These are phyloP conservation scores for Fusarium sacchari DNA, from an alignment of 2,329 filamentous ascomycete genomes.

Conservation along the genomic window DNA sequence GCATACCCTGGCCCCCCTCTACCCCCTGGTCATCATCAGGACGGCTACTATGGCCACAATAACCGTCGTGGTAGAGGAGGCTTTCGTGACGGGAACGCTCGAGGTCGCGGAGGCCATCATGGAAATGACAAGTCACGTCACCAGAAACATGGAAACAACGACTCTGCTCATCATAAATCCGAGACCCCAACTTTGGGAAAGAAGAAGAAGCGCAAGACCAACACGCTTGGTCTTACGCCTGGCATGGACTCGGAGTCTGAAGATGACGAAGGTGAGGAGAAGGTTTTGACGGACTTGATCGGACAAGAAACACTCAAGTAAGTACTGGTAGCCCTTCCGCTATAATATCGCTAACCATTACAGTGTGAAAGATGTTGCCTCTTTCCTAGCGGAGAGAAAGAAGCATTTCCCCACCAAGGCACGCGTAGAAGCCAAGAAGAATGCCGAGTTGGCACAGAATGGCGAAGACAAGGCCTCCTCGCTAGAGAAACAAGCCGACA, in stretches of 20 bases:
- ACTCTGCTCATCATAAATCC: constrained; percentile 45
- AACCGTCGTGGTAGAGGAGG: constrained; percentile 50
- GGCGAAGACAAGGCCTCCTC: constrained; percentile 71
- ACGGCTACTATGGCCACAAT: constrained; percentile 50
- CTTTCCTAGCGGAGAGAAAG: constrained; percentile 84
- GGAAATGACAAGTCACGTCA: constrained; percentile 57
- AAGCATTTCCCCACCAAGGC: constrained; percentile 83
- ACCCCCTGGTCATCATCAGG: constrained; percentile 48
- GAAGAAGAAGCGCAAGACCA: constrained; percentile 78
- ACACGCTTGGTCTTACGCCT: constrained; percentile 77
- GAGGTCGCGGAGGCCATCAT: constrained; percentile 54
- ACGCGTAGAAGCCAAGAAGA: constrained; percentile 72
- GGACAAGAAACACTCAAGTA: constrained; percentile 66
- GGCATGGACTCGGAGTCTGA: constrained; percentile 71
- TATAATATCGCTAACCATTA: constrained; percentile 16
- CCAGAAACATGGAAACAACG: constrained; percentile 52
- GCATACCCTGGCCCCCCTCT: constrained; percentile 55
- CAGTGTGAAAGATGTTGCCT: constrained; percentile 75
- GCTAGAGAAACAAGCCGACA: constrained; percentile 69
- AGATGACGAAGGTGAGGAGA: constrained; percentile 77
- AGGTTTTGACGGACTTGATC: constrained; percentile 66
- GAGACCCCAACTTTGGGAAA: constrained; percentile 63
- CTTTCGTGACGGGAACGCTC: constrained; percentile 50
- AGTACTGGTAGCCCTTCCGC: constrained; percentile 43
- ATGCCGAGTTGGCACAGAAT: constrained; percentile 55